Evolutionary conservation across 2,329 filamentous ascomycete genomes (phyloP), one percentile per base, ranked within the genome.

Genomic region (Massarina eburnea): DNA sequence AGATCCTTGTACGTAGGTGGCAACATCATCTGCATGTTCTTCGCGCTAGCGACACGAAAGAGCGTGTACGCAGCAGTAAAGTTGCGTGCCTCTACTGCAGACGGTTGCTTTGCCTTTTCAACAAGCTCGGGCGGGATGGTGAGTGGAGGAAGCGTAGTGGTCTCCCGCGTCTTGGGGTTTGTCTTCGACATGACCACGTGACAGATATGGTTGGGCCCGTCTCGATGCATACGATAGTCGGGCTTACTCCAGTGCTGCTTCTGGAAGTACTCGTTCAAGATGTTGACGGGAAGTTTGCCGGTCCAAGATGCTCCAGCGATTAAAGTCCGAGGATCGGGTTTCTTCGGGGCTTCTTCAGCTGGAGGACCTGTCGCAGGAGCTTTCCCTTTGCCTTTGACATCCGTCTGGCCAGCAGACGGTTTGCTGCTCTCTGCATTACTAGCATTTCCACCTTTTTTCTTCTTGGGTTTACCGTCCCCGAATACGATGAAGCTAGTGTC

Each of bases 221-320:
- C 82, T 77, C 87, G 89, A 54, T 78, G 81, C 78, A 90, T 89
- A 54, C 86, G 87, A 70, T 96, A 99, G 53, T 95, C 91, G 2
- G 92, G 92, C 67, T 86, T 92, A 55, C 90, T 88, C 94, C 94
- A 99, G 67, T 89, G 90, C 70, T 95, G 89, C 71, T 92, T 95
- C 73, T 96, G 91, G 62, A 91, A 96, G 72, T 95, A 89, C 76
- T 97, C 94, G 27, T 88, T 89, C 53, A 97, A 81, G 61, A 97
- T 80, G 66, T 95, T 96, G 54, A 96, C 88, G 1, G 94, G 94
- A 24, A 99, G 76, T 70, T 99, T 99, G 32, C 94, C 94, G 0
- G 94, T 99, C 94, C 94, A 99, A 58, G 91, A 96, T 47, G 90
- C 84, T 39, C 94, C 94, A 33, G 91, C 94, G 63, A 99, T 95